These are phyloP conservation scores for Arthrobotrys conoides DNA, from an alignment of 2,329 filamentous ascomycete species.

Conservation along the genomic window DNA sequence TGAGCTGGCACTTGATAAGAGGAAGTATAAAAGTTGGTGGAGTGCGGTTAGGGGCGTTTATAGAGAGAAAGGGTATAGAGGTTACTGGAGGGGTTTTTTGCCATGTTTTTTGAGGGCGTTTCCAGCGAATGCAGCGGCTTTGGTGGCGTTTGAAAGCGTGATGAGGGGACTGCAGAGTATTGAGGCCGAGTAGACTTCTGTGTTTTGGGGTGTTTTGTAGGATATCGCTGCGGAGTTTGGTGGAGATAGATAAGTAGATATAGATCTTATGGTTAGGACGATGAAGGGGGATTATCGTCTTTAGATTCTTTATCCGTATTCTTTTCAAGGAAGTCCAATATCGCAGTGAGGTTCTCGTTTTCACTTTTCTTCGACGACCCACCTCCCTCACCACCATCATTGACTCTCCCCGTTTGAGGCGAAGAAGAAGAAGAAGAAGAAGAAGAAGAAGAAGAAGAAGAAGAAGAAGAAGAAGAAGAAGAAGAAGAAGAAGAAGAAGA, in stretches of 20 bases:
- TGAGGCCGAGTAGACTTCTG: slow-evolving; percentile 19
- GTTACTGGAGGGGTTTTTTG: slow-evolving; percentile 93
- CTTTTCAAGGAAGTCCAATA: neutral
- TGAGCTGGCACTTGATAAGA: slow-evolving; percentile 76
- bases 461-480: neutral
- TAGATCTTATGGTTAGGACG: neutral
- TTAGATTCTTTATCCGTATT: neutral
- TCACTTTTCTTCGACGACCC: neutral
- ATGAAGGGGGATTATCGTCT: neutral
- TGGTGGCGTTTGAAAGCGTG: slow-evolving; percentile 92
- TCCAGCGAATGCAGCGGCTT: slow-evolving; percentile 92
- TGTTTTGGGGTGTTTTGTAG: neutral
- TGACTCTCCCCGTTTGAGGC: neutral
- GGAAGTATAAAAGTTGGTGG: slow-evolving; percentile 81
- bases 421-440: no score
- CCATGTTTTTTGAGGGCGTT: slow-evolving; percentile 95
- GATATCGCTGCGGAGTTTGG: neutral
- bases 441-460: no score
- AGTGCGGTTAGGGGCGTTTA: slow-evolving; percentile 84
- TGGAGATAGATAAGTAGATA: neutral
- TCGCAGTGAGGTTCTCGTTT: neutral
- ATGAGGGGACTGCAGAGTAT: slow-evolving; percentile 69
- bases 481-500: no score
- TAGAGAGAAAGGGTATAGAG: slow-evolving; percentile 79
- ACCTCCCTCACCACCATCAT: neutral